phyloP scores from a whole-genome alignment of 805 yeast genomes.

The Metschnikowia chrysomelidarum region DNA sequence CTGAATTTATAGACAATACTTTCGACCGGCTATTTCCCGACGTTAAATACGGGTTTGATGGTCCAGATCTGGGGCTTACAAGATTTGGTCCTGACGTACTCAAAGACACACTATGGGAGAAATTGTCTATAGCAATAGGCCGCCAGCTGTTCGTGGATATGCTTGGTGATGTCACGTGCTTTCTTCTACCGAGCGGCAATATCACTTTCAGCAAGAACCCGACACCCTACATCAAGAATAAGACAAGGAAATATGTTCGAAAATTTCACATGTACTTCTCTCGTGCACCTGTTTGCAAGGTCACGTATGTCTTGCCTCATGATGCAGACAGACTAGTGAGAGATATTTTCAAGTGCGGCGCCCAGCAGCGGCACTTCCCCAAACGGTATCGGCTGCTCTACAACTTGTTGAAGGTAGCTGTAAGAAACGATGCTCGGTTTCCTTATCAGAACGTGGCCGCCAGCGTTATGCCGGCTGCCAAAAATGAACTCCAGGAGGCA shows the following conservation, averaged over 20 bases:
- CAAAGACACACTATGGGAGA: conserved; percentile 46
- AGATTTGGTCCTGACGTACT: conserved; percentile 37
- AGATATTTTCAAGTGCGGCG: conserved; percentile 1
- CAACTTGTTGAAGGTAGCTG: conserved; percentile 1
- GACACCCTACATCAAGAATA: background rate
- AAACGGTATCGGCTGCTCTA: conserved; percentile 6
- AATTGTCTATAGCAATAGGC: conserved; percentile 41
- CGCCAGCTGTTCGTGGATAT: conserved; percentile 34
- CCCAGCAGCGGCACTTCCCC: conserved; percentile 4
- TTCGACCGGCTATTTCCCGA: no score
- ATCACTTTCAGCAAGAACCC: background rate
- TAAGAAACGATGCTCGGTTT: conserved; percentile 4
- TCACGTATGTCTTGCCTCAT: background rate
- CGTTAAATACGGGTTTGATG: no score
- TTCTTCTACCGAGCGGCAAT: conserved; percentile 5
- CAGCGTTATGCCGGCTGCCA: conserved; percentile 1
- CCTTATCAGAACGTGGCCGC: conserved; percentile 1
- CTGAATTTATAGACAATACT: conserved; percentile 6
- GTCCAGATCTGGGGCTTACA: conserved; percentile 4
- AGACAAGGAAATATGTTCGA: background rate
- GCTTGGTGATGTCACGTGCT: conserved; percentile 11
- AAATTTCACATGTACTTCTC: conserved; percentile 9
- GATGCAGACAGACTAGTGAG: conserved; percentile 1
- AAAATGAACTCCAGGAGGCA: conserved; percentile 8
- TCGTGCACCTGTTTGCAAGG: background rate